Conservation (phyloP, 805 yeast species). For the Candida adriatica region DNA sequence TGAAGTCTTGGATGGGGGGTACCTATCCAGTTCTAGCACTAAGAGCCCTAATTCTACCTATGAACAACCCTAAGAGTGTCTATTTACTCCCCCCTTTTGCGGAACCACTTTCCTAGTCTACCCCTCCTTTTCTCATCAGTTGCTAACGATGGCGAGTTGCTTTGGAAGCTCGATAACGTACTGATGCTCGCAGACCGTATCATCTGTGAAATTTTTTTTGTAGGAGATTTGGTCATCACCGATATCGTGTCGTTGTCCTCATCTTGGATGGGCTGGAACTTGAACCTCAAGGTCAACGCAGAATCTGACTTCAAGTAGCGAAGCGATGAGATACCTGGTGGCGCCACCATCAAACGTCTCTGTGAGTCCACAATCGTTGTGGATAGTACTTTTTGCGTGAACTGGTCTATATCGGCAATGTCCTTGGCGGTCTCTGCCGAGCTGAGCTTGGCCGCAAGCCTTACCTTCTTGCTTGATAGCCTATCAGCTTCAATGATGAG, state of each 20-base stretch:
- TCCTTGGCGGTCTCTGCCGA: conserved; percentile 15
- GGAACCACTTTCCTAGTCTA: conserved; percentile 12
- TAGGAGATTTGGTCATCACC: conserved; percentile 12
- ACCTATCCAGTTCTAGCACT: too few species aligned
- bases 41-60: too few species aligned
- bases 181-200: conserved; percentile 26
- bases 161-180: conserved; percentile 15
- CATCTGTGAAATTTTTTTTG: conserved; percentile 17
- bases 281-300: conserved; percentile 10
- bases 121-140: conserved; percentile 3
- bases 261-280: conserved; percentile 1
- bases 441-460: conserved; percentile 19
- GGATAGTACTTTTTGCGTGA: conserved; percentile 4
- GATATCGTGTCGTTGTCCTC: conserved; percentile 3
- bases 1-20: too few species aligned
- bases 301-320: conserved; percentile 13
- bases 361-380: conserved; percentile 15
- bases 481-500: conserved; percentile 18
- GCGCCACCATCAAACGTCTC: conserved; percentile 6
- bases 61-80: too few species aligned
- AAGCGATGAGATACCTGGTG: conserved; percentile 5
- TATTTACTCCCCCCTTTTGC: too few species aligned
- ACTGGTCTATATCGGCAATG: conserved; percentile 5
- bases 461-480: conserved; percentile 15
- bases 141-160: too few species aligned